A percentile compares a stretch with the other conserved stretches of the same genome.
Evolutionary conservation across 441 rosid species (phyloP).

Genomic region (Theobroma grandiflorum): DNA sequence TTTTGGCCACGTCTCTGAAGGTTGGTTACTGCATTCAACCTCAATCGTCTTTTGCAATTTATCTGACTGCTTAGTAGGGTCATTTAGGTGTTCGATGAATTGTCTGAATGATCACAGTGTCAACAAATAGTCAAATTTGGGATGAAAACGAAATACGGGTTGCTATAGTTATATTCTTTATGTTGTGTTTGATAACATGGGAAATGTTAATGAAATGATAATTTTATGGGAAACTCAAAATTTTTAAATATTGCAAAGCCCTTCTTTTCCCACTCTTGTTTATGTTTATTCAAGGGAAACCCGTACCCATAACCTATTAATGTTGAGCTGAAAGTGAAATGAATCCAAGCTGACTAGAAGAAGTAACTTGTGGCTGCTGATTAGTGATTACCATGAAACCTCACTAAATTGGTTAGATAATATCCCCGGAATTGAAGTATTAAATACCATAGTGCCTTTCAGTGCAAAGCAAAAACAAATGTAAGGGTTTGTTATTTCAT

Average conservation of each 20-base stretch:
- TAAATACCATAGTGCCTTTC: too few relatives aligned
- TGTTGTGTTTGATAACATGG: not conserved
- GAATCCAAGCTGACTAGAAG: not conserved
- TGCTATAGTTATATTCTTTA: not conserved
- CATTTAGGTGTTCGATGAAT: conserved; percentile 58
- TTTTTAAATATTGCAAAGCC: not conserved
- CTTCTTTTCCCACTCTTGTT: too few relatives aligned
- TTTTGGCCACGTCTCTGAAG: conserved; percentile 74
- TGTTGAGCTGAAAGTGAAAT: not conserved
- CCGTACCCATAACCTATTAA: not conserved
- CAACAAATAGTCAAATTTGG: not conserved
- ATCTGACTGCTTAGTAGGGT: not conserved
- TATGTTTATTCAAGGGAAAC: not conserved
- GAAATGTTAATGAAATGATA: not conserved
- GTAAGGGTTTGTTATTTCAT: too few relatives aligned
- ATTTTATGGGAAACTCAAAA: not conserved
- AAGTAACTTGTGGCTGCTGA: not conserved
- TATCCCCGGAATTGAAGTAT: too few relatives aligned
- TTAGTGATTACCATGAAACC: not conserved
- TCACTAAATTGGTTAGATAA: not conserved
- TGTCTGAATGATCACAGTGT: conserved; percentile 14
- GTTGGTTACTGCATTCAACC: conserved; percentile 30
- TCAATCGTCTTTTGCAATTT: not conserved
- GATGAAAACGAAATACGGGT: not conserved
- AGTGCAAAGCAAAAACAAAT: too few relatives aligned